phyloP scores from a whole-genome alignment of 2,329 filamentous ascomycete genomes.

The Cercospora beticola region DNA sequence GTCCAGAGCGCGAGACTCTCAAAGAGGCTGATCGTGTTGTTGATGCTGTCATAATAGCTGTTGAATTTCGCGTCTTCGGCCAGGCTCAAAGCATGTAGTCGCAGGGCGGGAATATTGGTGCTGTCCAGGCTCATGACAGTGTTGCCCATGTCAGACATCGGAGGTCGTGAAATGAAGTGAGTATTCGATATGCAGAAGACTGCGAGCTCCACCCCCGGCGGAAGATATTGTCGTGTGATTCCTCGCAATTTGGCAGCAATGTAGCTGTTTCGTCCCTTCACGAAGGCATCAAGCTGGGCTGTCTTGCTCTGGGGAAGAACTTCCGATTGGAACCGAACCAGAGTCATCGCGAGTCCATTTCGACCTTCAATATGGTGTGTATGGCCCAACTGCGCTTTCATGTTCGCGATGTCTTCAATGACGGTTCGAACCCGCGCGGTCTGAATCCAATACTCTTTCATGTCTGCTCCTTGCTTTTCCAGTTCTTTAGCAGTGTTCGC shows the following conservation, averaged over 20 bases:
- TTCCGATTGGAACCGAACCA: background rate
- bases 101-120: background rate
- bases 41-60: background rate
- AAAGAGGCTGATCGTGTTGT: background rate
- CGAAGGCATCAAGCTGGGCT: background rate
- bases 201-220: background rate
- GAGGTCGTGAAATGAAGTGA: background rate
- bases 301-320: background rate
- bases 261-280: background rate
- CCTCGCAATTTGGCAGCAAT: background rate
- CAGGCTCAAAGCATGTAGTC: background rate
- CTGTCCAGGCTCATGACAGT: background rate
- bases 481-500: background rate
- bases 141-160: background rate
- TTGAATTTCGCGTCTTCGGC: background rate
- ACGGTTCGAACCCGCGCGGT: background rate
- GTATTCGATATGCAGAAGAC: background rate
- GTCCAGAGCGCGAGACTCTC: background rate
- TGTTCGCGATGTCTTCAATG: background rate
- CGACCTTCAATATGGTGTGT: background rate
- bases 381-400: too few relatives aligned
- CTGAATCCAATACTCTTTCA: background rate
- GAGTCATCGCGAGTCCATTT: background rate
- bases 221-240: background rate
- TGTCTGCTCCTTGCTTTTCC: background rate